phyloP scores from a whole-genome alignment of 495 filamentous ascomycete species.

The Amphirosellinia nigrospora region DNA sequence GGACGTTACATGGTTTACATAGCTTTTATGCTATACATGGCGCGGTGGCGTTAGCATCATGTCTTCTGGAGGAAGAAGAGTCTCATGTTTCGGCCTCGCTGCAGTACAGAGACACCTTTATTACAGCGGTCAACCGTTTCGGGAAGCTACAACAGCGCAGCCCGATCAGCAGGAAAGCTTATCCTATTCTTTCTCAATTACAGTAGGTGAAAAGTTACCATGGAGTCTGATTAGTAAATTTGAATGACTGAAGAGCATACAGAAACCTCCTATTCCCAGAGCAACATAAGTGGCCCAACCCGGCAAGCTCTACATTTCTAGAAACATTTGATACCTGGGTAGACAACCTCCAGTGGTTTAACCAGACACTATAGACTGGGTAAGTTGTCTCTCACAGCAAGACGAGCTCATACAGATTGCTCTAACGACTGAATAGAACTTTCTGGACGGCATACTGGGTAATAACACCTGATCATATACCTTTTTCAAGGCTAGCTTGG shows the following conservation, averaged over 20 bases:
- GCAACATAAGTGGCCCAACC: conserved; percentile 18
- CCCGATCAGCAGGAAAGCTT: conserved; percentile 20
- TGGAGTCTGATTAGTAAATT: not conserved
- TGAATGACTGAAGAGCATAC: not conserved
- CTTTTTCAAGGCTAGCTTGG: not conserved
- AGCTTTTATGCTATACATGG: conserved; percentile 48
- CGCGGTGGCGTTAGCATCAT: conserved; percentile 27
- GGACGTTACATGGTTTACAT: conserved; percentile 54
- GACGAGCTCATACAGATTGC: not conserved
- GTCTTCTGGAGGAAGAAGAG: conserved; percentile 16
- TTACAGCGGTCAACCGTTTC: not conserved
- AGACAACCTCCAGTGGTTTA: conserved; percentile 19
- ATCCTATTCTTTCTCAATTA: conserved; percentile 19
- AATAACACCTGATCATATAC: not conserved
- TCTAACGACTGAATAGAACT: conserved; percentile 6
- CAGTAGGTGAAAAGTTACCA: not conserved
- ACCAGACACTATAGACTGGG: conserved; percentile 18
- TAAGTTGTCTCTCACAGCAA: not conserved
- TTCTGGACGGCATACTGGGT: conserved; percentile 15
- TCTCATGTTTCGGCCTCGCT: conserved; percentile 7
- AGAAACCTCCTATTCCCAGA: conserved; percentile 10
- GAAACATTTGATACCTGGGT: conserved; percentile 23
- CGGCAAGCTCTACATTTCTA: conserved; percentile 9
- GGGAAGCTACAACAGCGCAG: conserved; percentile 14
- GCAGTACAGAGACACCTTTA: conserved; percentile 16